These are phyloP conservation scores for Ophiostoma sp. DNA, from an alignment of 2,329 filamentous ascomycete genomes.

Conservation along the genomic window DNA sequence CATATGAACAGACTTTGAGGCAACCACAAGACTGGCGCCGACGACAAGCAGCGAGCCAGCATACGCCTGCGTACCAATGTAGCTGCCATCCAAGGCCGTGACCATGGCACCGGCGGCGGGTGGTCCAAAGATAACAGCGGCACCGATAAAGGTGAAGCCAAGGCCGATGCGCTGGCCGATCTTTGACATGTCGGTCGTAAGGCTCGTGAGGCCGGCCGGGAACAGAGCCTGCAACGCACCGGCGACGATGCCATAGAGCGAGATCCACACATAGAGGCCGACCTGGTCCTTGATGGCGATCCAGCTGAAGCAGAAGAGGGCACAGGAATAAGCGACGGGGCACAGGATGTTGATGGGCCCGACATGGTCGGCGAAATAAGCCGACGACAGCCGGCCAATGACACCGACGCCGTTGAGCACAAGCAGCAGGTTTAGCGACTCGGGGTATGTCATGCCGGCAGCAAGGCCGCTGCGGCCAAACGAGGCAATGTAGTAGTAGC, in stretches of 20 bases:
- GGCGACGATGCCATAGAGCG: constrained; percentile 46
- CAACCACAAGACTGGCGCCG: constrained; percentile 17
- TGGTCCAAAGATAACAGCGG: constrained; percentile 49
- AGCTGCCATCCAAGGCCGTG: constrained; percentile 39
- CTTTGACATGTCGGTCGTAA: constrained; percentile 49
- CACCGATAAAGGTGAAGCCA: constrained; percentile 45
- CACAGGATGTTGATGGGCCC: constrained; percentile 50
- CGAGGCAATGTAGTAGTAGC: constrained; percentile 40
- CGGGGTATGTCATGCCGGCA: constrained; percentile 23
- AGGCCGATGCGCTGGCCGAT: constrained; percentile 53
- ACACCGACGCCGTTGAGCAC: constrained; percentile 50
- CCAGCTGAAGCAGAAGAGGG: constrained; percentile 42
- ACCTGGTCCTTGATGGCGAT: constrained; percentile 39
- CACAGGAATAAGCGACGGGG: constrained; percentile 38
- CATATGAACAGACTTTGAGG: constrained; percentile 23
- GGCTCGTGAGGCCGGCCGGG: constrained; percentile 44
- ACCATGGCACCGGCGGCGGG: constrained; percentile 51
- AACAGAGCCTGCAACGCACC: constrained; percentile 49
- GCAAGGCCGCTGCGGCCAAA: constrained; percentile 31
- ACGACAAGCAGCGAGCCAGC: constrained; percentile 41
- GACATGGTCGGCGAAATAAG: constrained; percentile 43
- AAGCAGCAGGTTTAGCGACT: constrained; percentile 47
- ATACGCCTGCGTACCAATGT: constrained; percentile 48
- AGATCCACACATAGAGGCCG: constrained; percentile 46
- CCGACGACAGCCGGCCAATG: constrained; percentile 44